Evolutionary conservation across 176 grass and related monocot genomes (phyloP), one percentile per base, ranked within the genome.

Genomic region (Aegilops speltoides): DNA sequence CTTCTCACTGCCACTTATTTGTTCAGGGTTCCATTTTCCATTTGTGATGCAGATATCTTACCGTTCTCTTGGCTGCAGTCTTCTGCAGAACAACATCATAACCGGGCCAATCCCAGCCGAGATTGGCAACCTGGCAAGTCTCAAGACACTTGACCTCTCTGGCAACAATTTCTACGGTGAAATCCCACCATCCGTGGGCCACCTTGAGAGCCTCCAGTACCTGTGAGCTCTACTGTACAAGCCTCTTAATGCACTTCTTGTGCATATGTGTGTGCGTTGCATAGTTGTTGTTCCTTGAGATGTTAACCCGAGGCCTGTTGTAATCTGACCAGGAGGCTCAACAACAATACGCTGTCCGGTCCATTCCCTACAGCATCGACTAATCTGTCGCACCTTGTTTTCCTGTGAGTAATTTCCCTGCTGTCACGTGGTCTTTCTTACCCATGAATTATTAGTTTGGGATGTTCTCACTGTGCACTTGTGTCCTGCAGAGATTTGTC

Each of bases 61-160:
- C 13, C 67, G 20, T 84, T 66, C 13, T 25, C 74, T 54, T 84
- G 40, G n/a, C 37, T 91, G 52, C 68, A 99, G 97, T 6, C 84
- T 94, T 50, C 88, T 99, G 82, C 94, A 99, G 82, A 96, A 92
- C 89, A 99, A 99, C 82, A 83, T 96, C 79, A 94, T 99, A 81
- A 85, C 87, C 32, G 94, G 94, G 10, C n/a, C 40, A 86, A 87
- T 99, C 79, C 97, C 97, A 8, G 67, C 31, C 69, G 92, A 91
- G 76, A 93, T 99, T 73, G 97, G 94, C 80, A 96, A 83, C 37
- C 97, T 99, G 12, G 31, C 73, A 32, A 93, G 65, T 22, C 97
- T 99, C 72, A 91, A 68, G 82, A 91, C 90, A 13, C 97, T 99
- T 28, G 94, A 99, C 79, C 93, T 99, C 87, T 96, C 97, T 31